Conservation (phyloP, 805 yeast species). For the Sugiyamaella smithiae region DNA sequence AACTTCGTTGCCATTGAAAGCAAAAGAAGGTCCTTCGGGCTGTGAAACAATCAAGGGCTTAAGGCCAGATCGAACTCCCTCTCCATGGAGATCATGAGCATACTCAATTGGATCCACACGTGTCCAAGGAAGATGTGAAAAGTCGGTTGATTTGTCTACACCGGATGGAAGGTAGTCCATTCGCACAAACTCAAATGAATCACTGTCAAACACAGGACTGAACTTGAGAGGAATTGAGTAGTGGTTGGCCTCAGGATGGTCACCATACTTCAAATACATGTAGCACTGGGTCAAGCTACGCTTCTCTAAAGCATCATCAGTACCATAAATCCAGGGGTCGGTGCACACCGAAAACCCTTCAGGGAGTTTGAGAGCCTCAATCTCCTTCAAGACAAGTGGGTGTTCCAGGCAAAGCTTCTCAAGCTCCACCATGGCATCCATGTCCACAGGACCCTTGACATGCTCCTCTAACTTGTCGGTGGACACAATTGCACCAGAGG, state of each 20-base stretch:
- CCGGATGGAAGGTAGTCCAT: slow-evolving; percentile 75
- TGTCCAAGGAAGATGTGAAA: slow-evolving; percentile 7
- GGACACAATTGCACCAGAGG: slow-evolving; percentile 60
- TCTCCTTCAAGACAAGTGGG: slow-evolving; percentile 60
- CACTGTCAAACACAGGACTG: slow-evolving; percentile 78
- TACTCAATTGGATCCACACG: slow-evolving; percentile 10
- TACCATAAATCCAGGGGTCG: slow-evolving; percentile 84
- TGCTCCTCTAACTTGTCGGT: slow-evolving; percentile 53
- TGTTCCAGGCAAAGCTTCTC: slow-evolving; percentile 52
- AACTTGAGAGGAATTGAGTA: slow-evolving; percentile 73
- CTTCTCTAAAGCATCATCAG: slow-evolving; percentile 57
- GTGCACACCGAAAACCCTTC: slow-evolving; percentile 50
- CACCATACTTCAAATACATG: slow-evolving; percentile 60
- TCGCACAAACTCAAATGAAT: slow-evolving; percentile 61
- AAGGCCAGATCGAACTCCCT: slow-evolving; percentile 54
- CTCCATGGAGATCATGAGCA: slow-evolving; percentile 9
- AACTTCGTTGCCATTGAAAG: slow-evolving; percentile 64
- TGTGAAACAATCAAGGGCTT: slow-evolving; percentile 71
- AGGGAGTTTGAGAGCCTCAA: slow-evolving; percentile 66
- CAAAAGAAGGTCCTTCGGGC: slow-evolving; percentile 80
- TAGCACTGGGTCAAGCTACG: slow-evolving; percentile 54
- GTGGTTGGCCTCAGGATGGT: slow-evolving; percentile 31
- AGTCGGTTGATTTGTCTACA: slow-evolving; percentile 20
- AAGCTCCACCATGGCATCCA: slow-evolving; percentile 57
- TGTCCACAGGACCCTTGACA: slow-evolving; percentile 62